Conservation (phyloP, 148 eudicot species). For the Rhododendron griersonianum region DNA sequence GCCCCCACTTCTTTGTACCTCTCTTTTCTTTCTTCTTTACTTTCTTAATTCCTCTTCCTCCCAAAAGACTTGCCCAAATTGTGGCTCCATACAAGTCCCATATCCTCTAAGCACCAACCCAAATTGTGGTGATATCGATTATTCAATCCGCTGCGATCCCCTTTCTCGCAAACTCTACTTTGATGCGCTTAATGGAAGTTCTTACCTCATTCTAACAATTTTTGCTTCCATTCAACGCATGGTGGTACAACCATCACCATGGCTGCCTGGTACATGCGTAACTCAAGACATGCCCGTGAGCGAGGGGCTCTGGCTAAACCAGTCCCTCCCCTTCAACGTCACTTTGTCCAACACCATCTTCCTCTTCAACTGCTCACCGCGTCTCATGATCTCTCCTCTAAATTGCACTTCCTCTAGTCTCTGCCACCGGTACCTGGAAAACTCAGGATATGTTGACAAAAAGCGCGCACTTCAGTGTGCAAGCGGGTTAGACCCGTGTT, state of each 20-base stretch:
- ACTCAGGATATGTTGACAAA: slow-evolving; percentile 28
- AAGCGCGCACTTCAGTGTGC: slow-evolving; percentile 28
- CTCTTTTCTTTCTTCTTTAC: slow-evolving; percentile 16
- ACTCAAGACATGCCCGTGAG: slow-evolving; percentile 29
- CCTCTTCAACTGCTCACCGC: slow-evolving; percentile 39
- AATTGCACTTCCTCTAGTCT: slow-evolving; percentile 40
- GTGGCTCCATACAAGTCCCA: slow-evolving; percentile 34
- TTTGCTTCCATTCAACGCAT: slow-evolving; percentile 17
- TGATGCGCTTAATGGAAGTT: slow-evolving; percentile 37
- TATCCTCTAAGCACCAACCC: slow-evolving; percentile 40
- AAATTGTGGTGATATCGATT: slow-evolving; percentile 28
- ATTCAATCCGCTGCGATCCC: slow-evolving; percentile 30
- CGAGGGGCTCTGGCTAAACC: slow-evolving; percentile 40
- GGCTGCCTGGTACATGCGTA: slow-evolving; percentile 27
- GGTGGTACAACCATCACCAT: slow-evolving; percentile 34
- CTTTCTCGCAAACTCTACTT: slow-evolving; percentile 32
- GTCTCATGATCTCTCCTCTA: slow-evolving; percentile 40
- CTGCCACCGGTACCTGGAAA: slow-evolving; percentile 36
- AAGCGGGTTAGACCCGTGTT: slow-evolving; percentile 27
- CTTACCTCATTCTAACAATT: slow-evolving; percentile 27
- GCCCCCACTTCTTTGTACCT: slow-evolving; percentile 4
- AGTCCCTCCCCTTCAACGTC: slow-evolving; percentile 36
- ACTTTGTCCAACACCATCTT: slow-evolving; percentile 42
- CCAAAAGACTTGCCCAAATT: slow-evolving; percentile 36
- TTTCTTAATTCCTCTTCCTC: slow-evolving; percentile 19